These are phyloP conservation scores for Lachancea meyersii DNA, from an alignment of 805 yeast species.

Conservation along the genomic window DNA sequence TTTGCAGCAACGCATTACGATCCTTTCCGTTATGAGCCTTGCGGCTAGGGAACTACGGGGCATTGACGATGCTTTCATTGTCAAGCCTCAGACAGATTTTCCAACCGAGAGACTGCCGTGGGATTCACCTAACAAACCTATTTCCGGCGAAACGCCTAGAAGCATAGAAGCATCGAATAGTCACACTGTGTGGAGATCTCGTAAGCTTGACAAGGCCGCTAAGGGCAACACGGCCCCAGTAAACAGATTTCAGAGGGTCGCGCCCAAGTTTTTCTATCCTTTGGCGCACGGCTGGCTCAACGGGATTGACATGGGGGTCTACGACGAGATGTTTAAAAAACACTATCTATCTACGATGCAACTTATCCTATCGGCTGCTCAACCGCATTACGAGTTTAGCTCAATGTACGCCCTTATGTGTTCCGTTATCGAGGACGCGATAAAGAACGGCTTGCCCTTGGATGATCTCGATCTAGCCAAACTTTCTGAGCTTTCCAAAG, in stretches of 20 bases:
- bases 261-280: conserved; percentile 46
- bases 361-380: conserved; percentile 42
- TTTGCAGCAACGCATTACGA: conserved; percentile 64
- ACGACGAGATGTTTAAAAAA: conserved; percentile 43
- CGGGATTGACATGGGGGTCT: conserved; percentile 49
- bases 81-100: conserved; percentile 33
- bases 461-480: not conserved
- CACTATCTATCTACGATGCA: conserved; percentile 47
- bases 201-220: conserved; percentile 20
- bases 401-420: conserved; percentile 30
- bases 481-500: conserved; percentile 1
- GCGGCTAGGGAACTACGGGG: conserved; percentile 72
- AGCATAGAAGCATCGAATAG: not conserved
- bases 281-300: conserved; percentile 48
- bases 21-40: conserved; percentile 62
- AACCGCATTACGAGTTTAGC: conserved; percentile 39
- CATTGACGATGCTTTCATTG: conserved; percentile 43
- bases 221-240: not conserved
- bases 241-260: conserved; percentile 35
- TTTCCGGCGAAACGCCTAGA: not conserved
- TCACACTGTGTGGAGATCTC: conserved; percentile 30
- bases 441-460: conserved; percentile 16
- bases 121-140: not conserved
- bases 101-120: conserved; percentile 23
- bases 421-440: conserved; percentile 24